phyloP scores from a whole-genome alignment of 2,329 filamentous ascomycete genomes.

The Diplodia intermedia region DNA sequence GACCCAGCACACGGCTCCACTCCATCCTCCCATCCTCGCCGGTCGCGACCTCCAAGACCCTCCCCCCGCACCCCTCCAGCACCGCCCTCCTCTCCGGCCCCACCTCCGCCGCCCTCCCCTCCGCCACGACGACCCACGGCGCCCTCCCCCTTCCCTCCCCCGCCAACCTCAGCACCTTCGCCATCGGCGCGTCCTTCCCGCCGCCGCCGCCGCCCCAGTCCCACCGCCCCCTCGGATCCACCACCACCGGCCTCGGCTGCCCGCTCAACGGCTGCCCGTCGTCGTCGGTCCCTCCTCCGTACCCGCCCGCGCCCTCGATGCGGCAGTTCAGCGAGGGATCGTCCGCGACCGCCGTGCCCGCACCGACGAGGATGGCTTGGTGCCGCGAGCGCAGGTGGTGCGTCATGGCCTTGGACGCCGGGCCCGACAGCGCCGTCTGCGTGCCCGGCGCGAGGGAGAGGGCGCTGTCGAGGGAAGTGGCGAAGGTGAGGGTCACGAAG shows the following conservation, averaged over 20 bases:
- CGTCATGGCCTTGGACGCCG: conserved; percentile 87
- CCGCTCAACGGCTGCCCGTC: conserved; percentile 52
- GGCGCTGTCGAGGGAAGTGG: conserved; percentile 84
- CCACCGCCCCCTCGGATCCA: conserved; percentile 84
- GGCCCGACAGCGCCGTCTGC: conserved; percentile 84
- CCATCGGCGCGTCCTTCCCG: conserved; percentile 43
- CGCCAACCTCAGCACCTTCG: conserved; percentile 71
- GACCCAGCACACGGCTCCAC: conserved; percentile 70
- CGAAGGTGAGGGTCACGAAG: conserved; percentile 81
- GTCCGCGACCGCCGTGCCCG: conserved; percentile 82
- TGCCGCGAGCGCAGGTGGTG: conserved; percentile 85
- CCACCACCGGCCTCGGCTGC: conserved; percentile 81
- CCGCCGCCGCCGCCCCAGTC: conserved; percentile 58
- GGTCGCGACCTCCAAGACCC: conserved; percentile 40
- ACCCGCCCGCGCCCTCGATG: conserved; percentile 65
- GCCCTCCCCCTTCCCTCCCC: conserved; percentile 70
- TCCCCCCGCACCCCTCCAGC: conserved; percentile 42
- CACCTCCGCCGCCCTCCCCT: conserved; percentile 39
- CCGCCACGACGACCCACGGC: conserved; percentile 69
- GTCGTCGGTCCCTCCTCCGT: conserved; percentile 53
- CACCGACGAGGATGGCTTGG: conserved; percentile 84
- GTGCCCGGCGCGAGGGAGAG: conserved; percentile 77
- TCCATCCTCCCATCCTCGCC: conserved; percentile 49
- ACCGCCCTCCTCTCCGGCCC: conserved; percentile 37
- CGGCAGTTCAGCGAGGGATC: conserved; percentile 87